Evolutionary conservation across 106 monocot genomes (phyloP), one percentile per base, ranked within the genome.

Genomic region (Cymbidium sinense): DNA sequence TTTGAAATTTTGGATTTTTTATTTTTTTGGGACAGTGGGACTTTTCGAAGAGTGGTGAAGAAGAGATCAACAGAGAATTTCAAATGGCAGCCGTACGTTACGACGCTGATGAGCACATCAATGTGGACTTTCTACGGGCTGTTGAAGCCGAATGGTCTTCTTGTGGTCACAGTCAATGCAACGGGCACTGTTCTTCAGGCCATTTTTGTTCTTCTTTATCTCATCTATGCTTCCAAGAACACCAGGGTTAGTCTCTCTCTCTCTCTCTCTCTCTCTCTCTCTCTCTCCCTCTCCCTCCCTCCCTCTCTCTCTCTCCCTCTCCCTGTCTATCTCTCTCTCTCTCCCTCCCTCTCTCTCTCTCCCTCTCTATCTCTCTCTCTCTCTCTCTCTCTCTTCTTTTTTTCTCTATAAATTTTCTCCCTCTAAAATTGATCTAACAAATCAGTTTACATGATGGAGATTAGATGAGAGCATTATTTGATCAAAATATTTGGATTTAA

Each of bases 91-190:
- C 91, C 91, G 0, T 91, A 89, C 70, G 70, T 86, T 1, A 75
- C 86, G 0, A 91, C 91, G 15, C 77, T 91, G 25, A 50, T 91
- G 65, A 79, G 82, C 58, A 85, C 89, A 11, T 86, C 84, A 0
- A 52, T 89, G 19, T 93, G 92, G 92, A 80, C 84, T 34, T 93
- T 67, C 62, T 93, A 93, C 69, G 92, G 92, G 0, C 75, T 93
- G 27, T 80, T 87, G 34, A 93, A 93, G 82, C 83, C 92, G 0
- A 77, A 74, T 2, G 89, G 83, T 7, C 78, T 84, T 15, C 89
- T 93, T 11, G 77, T 93, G 2, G 87, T 87, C 50, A 89, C 92
- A 0, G 85, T 93, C 21, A 93, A 93, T 64, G 85, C 79, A 29
- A 77, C 76, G 0, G 92, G 92, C 4, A 83, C 33, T 37, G 69